phyloP scores from a whole-genome alignment of 2,329 filamentous ascomycete genomes.

The Pyricularia grisea region DNA sequence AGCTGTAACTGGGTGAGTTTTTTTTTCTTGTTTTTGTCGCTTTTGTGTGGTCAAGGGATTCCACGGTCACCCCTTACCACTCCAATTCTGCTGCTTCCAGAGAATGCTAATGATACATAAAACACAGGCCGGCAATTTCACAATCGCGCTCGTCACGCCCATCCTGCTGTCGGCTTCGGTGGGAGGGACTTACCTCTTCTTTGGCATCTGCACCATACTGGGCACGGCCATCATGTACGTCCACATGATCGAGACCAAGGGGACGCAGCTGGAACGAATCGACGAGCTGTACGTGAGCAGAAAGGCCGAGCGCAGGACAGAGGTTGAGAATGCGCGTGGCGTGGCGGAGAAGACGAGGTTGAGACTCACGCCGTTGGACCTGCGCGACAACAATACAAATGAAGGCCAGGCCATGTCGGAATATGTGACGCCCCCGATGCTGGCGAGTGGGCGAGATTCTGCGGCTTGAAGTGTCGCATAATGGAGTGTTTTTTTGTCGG shows the following conservation, averaged over 20 bases:
- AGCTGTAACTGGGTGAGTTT: conserved; percentile 38
- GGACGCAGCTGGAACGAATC: conserved; percentile 30
- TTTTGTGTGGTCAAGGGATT: not conserved
- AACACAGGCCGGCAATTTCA: conserved; percentile 29
- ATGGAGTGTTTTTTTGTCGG: not conserved
- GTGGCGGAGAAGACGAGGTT: not conserved
- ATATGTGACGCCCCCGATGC: not conserved
- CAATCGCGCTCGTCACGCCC: conserved; percentile 34
- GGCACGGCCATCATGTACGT: conserved; percentile 25
- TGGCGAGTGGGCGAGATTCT: not conserved
- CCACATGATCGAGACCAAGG: conserved; percentile 33
- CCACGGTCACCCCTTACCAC: too few relatives aligned
- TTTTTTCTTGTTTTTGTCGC: not conserved
- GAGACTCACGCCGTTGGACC: not conserved
- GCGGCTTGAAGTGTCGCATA: not conserved
- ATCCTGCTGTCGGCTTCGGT: conserved; percentile 26
- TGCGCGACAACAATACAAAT: not conserved
- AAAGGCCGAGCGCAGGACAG: not conserved
- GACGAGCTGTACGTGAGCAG: conserved; percentile 13
- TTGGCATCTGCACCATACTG: conserved; percentile 27
- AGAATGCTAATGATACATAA: too few relatives aligned
- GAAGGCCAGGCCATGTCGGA: not conserved
- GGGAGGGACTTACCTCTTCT: conserved; percentile 36
- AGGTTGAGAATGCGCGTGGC: not conserved
- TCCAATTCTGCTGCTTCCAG: too few relatives aligned